phyloP scores from a whole-genome alignment of 2,329 filamentous ascomycete species.

The Neofusicoccum umdonicola region DNA sequence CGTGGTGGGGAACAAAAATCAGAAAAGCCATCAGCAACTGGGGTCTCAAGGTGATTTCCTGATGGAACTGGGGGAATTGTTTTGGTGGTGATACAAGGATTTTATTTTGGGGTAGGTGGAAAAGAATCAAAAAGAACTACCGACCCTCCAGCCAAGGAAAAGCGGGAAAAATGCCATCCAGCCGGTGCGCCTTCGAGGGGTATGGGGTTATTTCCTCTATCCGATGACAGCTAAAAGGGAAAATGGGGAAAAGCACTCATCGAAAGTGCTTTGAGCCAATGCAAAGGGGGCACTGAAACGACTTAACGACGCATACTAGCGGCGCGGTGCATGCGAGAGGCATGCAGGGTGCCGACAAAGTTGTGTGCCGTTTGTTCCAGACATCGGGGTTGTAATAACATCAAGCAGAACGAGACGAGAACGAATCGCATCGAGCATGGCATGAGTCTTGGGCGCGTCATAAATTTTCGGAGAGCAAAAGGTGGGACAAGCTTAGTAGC shows the following conservation, averaged over 20 bases:
- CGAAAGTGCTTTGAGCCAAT: not conserved
- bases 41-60: not conserved
- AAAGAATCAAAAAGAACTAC: not conserved
- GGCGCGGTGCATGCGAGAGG: not conserved
- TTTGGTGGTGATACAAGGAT: not conserved
- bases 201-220: not conserved
- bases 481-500: conserved; percentile 26
- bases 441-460: not conserved
- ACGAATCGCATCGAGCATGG: not conserved
- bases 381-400: not conserved
- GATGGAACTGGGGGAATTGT: not conserved
- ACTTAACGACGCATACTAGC: not conserved
- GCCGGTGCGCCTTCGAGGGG: not conserved
- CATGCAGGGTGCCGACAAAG: not conserved
- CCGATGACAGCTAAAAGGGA: not conserved
- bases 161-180: not conserved
- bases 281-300: too few species aligned
- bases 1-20: too few species aligned
- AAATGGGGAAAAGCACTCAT: not conserved
- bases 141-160: not conserved
- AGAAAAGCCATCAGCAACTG: too few species aligned
- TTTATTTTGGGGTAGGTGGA: not conserved
- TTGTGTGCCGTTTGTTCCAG: not conserved
- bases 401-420: not conserved
- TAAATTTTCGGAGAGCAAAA: not conserved